Conservation (phyloP, 2,329 filamentous ascomycete genomes). For the Ascomycota sp. region DNA sequence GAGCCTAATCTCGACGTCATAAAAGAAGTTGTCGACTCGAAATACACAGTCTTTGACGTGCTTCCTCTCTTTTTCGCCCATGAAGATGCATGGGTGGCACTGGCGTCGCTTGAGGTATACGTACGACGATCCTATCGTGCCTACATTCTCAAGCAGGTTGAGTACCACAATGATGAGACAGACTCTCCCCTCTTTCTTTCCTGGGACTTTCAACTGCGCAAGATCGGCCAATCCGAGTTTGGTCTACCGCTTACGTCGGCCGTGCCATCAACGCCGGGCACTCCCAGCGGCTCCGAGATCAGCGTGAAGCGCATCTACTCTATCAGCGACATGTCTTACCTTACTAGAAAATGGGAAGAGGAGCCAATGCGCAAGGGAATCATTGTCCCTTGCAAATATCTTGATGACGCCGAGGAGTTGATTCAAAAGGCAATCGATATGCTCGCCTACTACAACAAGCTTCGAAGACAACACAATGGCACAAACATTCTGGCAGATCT, state of each 20-base stretch:
- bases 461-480: conserved; percentile 29
- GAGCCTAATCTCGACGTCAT: conserved; percentile 76
- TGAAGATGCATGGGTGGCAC: conserved; percentile 76
- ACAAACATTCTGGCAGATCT: conserved; percentile 48
- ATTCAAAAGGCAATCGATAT: conserved; percentile 65
- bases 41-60: conserved; percentile 95
- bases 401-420: conserved; percentile 82
- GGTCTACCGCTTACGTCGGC: conserved; percentile 60
- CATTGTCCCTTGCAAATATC: conserved; percentile 76
- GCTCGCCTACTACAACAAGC: conserved; percentile 39
- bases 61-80: conserved; percentile 87
- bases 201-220: conserved; percentile 90
- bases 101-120: conserved; percentile 89
- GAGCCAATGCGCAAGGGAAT: conserved; percentile 81
- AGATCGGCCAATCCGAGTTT: conserved; percentile 79
- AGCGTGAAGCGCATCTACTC: conserved; percentile 69
- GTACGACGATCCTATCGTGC: conserved; percentile 90
- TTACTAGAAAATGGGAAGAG: conserved; percentile 46
- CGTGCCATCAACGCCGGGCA: conserved; percentile 65
- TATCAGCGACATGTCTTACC: conserved; percentile 88
- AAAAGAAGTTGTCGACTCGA: conserved; percentile 95
- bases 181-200: conserved; percentile 52
- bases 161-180: conserved; percentile 66
- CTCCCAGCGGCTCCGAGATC: conserved; percentile 35
- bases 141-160: conserved; percentile 70